These are phyloP conservation scores for Saccharum hybrid DNA, from an alignment of 202 grass and related monocot genomes.

Conservation along the genomic window DNA sequence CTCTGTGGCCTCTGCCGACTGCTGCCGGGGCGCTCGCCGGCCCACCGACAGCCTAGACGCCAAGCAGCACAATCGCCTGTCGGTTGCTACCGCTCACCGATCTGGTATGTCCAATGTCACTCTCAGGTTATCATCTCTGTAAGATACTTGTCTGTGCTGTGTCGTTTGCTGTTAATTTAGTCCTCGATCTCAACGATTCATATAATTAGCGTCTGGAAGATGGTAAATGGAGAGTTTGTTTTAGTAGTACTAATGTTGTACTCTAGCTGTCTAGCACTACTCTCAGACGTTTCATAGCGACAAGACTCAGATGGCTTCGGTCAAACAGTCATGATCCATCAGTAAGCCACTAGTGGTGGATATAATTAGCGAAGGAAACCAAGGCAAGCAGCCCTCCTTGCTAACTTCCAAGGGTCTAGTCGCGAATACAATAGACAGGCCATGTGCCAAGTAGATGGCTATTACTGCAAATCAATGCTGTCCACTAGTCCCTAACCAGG, in stretches of 20 bases:
- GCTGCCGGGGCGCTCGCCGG: too few species aligned
- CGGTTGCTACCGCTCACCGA: too few species aligned
- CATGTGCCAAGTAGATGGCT: background rate
- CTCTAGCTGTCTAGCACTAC: background rate
- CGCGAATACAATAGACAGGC: background rate
- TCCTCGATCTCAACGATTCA: background rate
- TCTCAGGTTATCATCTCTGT: background rate
- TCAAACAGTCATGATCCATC: background rate
- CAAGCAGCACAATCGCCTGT: background rate
- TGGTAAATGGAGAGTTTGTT: background rate
- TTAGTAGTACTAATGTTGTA: background rate
- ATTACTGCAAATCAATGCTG: background rate
- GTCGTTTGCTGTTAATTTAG: background rate
- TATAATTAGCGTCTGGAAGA: background rate
- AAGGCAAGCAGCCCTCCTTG: background rate
- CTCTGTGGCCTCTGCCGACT: too few species aligned
- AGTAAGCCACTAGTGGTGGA: background rate
- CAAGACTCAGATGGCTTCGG: background rate
- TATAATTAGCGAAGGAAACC: background rate
- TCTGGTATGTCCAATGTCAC: constrained; percentile 3
- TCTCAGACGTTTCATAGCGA: background rate
- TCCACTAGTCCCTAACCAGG: background rate
- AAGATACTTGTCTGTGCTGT: background rate
- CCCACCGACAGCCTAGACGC: too few species aligned
- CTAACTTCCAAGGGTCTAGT: background rate